Evolutionary conservation across 2,329 filamentous ascomycete genomes (phyloP).

Genomic region (Xylaria sp.): DNA sequence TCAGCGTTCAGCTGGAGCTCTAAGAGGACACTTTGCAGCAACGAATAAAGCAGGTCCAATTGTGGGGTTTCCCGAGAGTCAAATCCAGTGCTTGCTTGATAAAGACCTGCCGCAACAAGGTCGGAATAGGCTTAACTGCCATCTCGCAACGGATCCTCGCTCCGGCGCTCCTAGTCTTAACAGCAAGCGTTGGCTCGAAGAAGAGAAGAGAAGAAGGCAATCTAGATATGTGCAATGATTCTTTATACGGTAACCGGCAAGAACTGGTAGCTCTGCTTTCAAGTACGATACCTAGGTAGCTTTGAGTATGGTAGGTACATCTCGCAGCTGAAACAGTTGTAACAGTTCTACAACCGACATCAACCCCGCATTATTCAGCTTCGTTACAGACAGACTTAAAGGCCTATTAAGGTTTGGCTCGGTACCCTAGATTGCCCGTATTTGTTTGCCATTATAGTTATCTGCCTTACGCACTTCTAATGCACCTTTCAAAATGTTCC

Average conservation of each 20-base stretch:
- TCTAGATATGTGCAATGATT: too few relatives aligned
- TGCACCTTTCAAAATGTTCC: too few relatives aligned
- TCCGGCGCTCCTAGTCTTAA: conserved; percentile 6
- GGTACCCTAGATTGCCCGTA: not conserved
- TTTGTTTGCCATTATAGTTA: not conserved
- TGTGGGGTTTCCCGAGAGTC: conserved; percentile 1
- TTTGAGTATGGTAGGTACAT: too few relatives aligned
- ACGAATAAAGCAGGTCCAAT: conserved; percentile 18
- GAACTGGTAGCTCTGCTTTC: too few relatives aligned
- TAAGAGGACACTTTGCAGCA: conserved; percentile 49
- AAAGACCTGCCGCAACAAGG: conserved; percentile 17
- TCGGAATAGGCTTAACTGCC: conserved; percentile 25
- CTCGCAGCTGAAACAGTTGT: too few relatives aligned
- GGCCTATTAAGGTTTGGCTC: not conserved
- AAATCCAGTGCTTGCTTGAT: not conserved
- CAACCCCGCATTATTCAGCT: not conserved
- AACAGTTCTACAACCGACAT: too few relatives aligned
- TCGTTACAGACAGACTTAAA: not conserved
- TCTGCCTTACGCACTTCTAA: too few relatives aligned
- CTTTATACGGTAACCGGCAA: too few relatives aligned
- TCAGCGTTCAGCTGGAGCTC: not conserved
- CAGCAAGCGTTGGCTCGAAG: not conserved
- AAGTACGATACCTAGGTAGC: too few relatives aligned
- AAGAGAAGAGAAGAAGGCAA: not conserved
- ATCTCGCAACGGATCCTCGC: conserved; percentile 20